phyloP scores from a whole-genome alignment of 169 alveolate species.

The Eimeria tenella region DNA sequence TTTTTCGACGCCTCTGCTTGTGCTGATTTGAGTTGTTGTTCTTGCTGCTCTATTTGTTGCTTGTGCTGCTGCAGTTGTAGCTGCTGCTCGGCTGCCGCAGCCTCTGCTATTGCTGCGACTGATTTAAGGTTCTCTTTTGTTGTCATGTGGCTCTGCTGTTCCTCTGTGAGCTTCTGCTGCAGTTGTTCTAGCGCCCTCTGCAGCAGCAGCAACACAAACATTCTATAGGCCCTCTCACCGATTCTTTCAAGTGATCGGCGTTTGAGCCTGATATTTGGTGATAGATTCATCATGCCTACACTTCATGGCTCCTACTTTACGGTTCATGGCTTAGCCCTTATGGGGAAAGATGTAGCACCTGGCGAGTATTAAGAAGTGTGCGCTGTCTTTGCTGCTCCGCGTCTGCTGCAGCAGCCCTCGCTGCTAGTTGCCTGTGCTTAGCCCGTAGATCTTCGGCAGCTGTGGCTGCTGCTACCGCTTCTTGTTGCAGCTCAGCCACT shows the following conservation, averaged over 20 bases:
- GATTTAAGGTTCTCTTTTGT: neutral
- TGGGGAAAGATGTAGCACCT: neutral
- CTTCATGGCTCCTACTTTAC: neutral
- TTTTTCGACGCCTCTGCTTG: slow-evolving; percentile 24
- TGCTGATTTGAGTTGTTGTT: slow-evolving; percentile 29
- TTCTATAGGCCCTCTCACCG: neutral
- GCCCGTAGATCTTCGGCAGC: slow-evolving; percentile 14
- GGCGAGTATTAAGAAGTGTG: slow-evolving; percentile 3
- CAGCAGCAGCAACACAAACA: slow-evolving; percentile 2
- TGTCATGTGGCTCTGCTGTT: slow-evolving; percentile 40
- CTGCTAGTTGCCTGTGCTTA: slow-evolving; percentile 29
- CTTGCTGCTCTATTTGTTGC: slow-evolving; percentile 48
- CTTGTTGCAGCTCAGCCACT: slow-evolving; percentile 30
- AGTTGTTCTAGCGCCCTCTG: slow-evolving; percentile 23
- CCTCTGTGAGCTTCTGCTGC: slow-evolving; percentile 42
- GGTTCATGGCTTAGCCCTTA: neutral
- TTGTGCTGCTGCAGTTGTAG: slow-evolving; percentile 7
- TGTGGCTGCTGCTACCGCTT: slow-evolving; percentile 46
- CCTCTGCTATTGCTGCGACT: slow-evolving; percentile 34
- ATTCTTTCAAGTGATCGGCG: neutral
- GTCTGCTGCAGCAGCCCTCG: slow-evolving; percentile 56
- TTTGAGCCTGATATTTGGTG: neutral
- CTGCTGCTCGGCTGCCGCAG: slow-evolving; percentile 32
- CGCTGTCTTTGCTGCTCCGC: slow-evolving; percentile 46
- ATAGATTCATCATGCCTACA: neutral